Conservation (phyloP, 371 early-diverging fungal species). For the Saksenaea vasiformis region DNA sequence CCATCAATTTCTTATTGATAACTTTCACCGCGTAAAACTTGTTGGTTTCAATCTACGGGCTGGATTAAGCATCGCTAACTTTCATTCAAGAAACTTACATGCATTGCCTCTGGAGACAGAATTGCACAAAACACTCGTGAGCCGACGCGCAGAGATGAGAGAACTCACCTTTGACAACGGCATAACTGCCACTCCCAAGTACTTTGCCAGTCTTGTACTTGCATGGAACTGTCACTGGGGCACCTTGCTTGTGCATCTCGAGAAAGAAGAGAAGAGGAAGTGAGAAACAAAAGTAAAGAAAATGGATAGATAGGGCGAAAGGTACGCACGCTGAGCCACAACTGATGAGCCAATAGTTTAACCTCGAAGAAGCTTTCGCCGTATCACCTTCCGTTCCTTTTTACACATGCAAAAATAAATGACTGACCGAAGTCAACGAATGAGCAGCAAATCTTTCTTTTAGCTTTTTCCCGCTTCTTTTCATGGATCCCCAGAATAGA, state of each 20-base stretch:
- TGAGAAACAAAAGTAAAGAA: neutral
- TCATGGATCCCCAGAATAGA: too few species aligned
- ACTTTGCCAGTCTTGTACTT: slow-evolving; percentile 72
- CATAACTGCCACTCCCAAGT: slow-evolving; percentile 72
- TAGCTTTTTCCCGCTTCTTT: neutral
- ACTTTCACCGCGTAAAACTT: slow-evolving; percentile 90
- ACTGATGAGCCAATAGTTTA: neutral
- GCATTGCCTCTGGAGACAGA: slow-evolving; percentile 46
- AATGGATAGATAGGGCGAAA: neutral
- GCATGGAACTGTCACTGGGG: slow-evolving; percentile 60
- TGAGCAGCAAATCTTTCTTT: neutral
- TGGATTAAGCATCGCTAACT: neutral
- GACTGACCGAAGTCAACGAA: neutral
- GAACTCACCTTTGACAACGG: slow-evolving; percentile 68
- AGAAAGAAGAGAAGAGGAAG: slow-evolving; percentile 2
- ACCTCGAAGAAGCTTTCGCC: neutral
- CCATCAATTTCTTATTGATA: slow-evolving; percentile 88
- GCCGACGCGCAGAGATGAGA: neutral
- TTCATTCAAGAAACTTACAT: slow-evolving; percentile 26
- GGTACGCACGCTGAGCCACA: neutral
- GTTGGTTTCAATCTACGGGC: slow-evolving; percentile 73
- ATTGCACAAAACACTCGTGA: neutral
- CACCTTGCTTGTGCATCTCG: slow-evolving; percentile 20
- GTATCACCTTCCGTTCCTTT: neutral
- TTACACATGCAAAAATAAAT: neutral